Conservation (phyloP, 495 filamentous ascomycete species). For the Hyaloscypha variabilis region DNA sequence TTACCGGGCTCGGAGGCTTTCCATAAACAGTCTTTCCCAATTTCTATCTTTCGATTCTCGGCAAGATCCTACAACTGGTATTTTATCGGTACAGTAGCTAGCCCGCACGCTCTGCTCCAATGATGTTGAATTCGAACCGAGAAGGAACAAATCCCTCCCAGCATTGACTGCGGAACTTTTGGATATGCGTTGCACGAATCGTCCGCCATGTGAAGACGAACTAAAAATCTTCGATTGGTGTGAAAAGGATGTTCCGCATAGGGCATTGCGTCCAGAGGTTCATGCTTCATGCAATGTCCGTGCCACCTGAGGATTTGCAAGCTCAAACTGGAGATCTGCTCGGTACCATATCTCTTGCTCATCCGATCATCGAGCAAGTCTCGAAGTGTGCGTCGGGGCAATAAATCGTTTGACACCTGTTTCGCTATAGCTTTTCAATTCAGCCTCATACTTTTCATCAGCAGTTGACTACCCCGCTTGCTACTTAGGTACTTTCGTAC, state of each 20-base stretch:
- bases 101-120: not conserved
- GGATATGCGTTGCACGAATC: not conserved
- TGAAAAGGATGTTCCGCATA: not conserved
- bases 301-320: not conserved
- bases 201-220: not conserved
- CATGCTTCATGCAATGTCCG: too few species aligned
- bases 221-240: not conserved
- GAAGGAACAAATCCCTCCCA: not conserved
- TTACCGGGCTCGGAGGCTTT: too few species aligned
- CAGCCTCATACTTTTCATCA: constrained; percentile 22
- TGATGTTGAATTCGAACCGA: not conserved
- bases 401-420: not conserved
- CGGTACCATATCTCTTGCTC: not conserved
- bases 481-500: too few species aligned
- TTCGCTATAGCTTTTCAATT: not conserved
- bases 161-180: not conserved
- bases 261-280: not conserved
- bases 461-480: too few species aligned
- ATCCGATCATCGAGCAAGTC: too few species aligned
- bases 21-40: not conserved
- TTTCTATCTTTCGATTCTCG: not conserved
- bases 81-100: not conserved
- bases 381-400: too few species aligned
- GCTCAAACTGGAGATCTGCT: not conserved
- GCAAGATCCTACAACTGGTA: not conserved